Evolutionary conservation across 2,329 filamentous ascomycete genomes (phyloP).

Genomic region (Tolypocladium pustulatum): DNA sequence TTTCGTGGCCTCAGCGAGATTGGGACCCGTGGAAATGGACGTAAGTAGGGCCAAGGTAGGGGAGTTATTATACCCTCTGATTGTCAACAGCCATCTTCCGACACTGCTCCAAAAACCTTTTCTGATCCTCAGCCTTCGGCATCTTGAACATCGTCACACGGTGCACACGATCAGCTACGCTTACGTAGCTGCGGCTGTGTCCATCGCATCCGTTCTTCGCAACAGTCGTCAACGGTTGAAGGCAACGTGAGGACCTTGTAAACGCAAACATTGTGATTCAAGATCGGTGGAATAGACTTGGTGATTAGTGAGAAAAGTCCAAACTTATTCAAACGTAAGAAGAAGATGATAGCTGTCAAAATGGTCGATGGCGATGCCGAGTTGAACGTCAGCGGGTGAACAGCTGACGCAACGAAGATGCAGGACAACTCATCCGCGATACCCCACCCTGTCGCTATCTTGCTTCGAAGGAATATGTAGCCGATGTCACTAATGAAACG

Average conservation of each 20-base stretch:
- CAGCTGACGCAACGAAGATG: neutral
- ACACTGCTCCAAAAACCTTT: neutral
- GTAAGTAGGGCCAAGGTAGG: neutral
- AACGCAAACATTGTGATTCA: neutral
- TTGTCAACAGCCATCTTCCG: neutral
- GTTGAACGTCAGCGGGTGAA: neutral
- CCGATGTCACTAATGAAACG: neutral
- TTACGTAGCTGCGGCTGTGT: neutral
- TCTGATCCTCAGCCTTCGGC: neutral
- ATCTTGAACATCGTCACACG: neutral
- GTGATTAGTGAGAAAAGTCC: neutral
- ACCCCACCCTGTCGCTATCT: no score
- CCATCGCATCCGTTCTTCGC: neutral
- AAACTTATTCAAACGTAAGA: neutral
- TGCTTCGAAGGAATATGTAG: no score
- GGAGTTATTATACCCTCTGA: neutral
- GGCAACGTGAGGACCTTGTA: neutral
- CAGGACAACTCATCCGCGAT: neutral
- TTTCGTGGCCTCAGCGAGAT: neutral
- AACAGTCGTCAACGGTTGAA: neutral
- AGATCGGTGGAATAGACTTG: neutral
- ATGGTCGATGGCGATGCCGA: neutral
- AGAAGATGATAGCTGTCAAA: neutral
- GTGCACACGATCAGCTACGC: neutral
- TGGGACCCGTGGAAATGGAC: neutral